These are phyloP conservation scores for Stropharia rugosoannulata DNA, from an alignment of 768 basidiomycete species.

Conservation along the genomic window DNA sequence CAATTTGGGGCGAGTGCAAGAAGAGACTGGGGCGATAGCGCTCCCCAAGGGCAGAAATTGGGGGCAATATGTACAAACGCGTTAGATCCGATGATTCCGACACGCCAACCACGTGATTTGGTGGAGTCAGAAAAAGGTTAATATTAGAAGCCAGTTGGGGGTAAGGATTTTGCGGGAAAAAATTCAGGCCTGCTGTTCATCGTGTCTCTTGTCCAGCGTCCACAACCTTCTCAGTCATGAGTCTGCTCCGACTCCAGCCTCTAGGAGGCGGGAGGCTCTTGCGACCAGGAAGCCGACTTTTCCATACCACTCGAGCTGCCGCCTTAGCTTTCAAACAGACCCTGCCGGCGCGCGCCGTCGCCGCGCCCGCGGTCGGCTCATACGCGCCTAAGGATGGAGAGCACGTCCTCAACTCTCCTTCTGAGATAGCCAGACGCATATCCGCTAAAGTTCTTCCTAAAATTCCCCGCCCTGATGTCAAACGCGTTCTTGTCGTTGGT, in stretches of 20 bases:
- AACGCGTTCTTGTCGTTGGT: conserved; percentile 95
- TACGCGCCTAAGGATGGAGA: conserved; percentile 66
- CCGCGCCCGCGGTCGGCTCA: conserved; percentile 73
- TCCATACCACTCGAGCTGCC: conserved; percentile 44
- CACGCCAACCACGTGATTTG: conserved; percentile 5
- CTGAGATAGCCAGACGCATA: conserved; percentile 89
- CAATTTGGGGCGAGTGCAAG: not conserved
- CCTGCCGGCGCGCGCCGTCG: conserved; percentile 59
- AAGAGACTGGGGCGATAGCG: not conserved
- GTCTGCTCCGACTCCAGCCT: conserved; percentile 41
- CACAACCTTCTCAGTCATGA: conserved; percentile 29
- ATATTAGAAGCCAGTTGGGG: conserved; percentile 6
- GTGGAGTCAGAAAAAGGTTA: conserved; percentile 10
- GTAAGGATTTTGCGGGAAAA: conserved; percentile 14
- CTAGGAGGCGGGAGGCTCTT: conserved; percentile 33
- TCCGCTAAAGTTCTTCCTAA: conserved; percentile 94
- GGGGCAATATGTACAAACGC: too few relatives aligned
- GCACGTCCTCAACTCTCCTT: conserved; percentile 88
- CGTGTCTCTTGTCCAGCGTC: conserved; percentile 3
- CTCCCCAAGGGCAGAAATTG: too few relatives aligned
- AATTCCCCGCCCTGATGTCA: conserved; percentile 86
- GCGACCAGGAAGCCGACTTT: conserved; percentile 40
- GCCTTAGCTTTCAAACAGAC: conserved; percentile 45
- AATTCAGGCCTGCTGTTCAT: not conserved
- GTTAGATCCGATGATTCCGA: conserved; percentile 9